Evolutionary conservation across 805 yeast genomes (phyloP), one percentile per base, ranked within the genome.

Genomic region (Kazachstania psychrophila): DNA sequence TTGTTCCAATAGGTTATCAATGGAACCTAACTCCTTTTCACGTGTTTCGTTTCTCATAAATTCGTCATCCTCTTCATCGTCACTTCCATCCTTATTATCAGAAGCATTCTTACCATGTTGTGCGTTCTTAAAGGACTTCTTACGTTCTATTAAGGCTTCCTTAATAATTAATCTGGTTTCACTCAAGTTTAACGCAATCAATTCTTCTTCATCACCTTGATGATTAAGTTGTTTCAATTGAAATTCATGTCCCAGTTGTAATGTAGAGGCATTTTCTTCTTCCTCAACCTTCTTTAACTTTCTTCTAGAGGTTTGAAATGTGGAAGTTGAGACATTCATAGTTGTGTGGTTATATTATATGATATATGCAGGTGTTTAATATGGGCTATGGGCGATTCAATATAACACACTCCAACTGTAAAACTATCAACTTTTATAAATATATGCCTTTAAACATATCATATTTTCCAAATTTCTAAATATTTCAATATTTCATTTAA

Each of bases 171-270:
- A 71, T 45, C 97, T 69, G 1, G 97, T 88, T 54, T 92, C 97
- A 19, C 94, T 79, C 33, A 88, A 65, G 60, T 88, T 89, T 47
- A 92, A 68, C 1, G 97, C 85, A 43, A 84, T 81, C 40, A 92
- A 69, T 44, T 79, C 83, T 40, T 77, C 79, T 38, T 72, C 75
- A 41, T 75, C 75, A 14, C 96, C 96, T 36, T 77, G 77, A 57
- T 88, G 88, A 44, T 84, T 79, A 25, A 79, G 62, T 57, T 88
- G 96, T 23, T 72, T 74, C 36, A 81, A 61, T 49, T 79, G 88
- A 55, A 92, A 92, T 63, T 92, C 98, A 19, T 95, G 89, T 8
- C 98, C 98, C 39, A 92, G 72, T 53, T 82, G 80, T 48, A 92
- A 70, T 35, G 73, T 71, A 0, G 95, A 77, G 0, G 97, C 94